Percentiles rank a stretch among this genome's conserved stretches.
Evolutionary conservation across 2,329 filamentous ascomycete species (phyloP).

Genomic region (Plectosphaerella sp.): DNA sequence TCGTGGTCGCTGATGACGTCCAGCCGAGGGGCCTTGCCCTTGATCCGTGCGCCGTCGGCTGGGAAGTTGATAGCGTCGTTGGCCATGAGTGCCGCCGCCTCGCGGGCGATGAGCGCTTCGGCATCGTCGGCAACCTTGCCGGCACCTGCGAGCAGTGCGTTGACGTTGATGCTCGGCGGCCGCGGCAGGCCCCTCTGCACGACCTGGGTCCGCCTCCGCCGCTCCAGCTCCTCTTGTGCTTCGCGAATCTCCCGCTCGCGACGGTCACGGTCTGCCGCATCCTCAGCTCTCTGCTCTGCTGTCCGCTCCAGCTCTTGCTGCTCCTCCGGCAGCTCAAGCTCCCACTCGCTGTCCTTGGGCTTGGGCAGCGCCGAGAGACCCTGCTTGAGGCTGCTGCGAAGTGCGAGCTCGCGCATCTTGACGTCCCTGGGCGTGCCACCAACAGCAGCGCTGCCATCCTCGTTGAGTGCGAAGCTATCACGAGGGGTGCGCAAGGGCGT

Average conservation of each 20-base stretch:
- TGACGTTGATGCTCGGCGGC: constrained; percentile 67
- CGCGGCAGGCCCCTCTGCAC: constrained; percentile 80
- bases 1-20: constrained; percentile 65
- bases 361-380: constrained; percentile 81
- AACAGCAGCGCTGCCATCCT: constrained; percentile 62
- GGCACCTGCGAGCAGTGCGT: constrained; percentile 57
- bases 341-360: constrained; percentile 91
- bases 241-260: constrained; percentile 70
- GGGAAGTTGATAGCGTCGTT: constrained; percentile 76
- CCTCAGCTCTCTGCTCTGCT: constrained; percentile 48
- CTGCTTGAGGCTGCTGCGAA: constrained; percentile 64
- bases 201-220: constrained; percentile 83
- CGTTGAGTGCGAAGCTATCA: constrained; percentile 82
- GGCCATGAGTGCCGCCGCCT: constrained; percentile 75
- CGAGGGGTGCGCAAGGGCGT: constrained; percentile 86
- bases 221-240: constrained; percentile 71
- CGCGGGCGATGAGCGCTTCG: constrained; percentile 67
- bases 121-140: constrained; percentile 57
- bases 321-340: constrained; percentile 86
- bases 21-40: constrained; percentile 55
- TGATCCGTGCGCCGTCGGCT: constrained; percentile 61
- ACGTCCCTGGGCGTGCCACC: constrained; percentile 75
- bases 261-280: constrained; percentile 70
- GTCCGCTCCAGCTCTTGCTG: constrained; percentile 52
- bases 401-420: constrained; percentile 63